A percentile compares a stretch with the other conserved stretches of the same genome.
Conservation (phyloP, 768 basidiomycete genomes). For the Boletus rubropictus region DNA sequence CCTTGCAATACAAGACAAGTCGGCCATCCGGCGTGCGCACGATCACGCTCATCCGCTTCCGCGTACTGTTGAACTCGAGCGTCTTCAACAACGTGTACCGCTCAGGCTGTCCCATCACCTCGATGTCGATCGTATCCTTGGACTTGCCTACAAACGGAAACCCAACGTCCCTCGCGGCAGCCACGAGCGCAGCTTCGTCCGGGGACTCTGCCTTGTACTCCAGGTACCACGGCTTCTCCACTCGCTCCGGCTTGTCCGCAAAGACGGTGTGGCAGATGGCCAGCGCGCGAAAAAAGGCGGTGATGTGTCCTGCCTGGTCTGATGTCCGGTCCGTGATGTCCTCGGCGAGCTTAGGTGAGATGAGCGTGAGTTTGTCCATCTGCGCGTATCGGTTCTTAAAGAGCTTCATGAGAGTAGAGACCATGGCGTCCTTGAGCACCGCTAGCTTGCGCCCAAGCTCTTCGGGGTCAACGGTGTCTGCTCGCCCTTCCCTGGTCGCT, state of each 20-base stretch:
- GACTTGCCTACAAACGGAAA: conserved; percentile 82
- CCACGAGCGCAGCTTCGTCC: conserved; percentile 92
- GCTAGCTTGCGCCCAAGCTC: conserved; percentile 66
- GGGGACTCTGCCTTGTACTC: conserved; percentile 96
- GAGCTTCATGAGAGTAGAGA: conserved; percentile 60
- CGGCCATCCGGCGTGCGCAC: conserved; percentile 80
- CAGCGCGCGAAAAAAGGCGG: conserved; percentile 92
- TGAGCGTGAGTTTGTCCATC: conserved; percentile 74
- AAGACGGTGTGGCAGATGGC: conserved; percentile 91
- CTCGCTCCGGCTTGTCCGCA: conserved; percentile 65
- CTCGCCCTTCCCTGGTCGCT: conserved; percentile 73
- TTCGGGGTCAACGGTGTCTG: conserved; percentile 57
- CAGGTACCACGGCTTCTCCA: conserved; percentile 53
- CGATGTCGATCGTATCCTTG: conserved; percentile 76
- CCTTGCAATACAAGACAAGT: conserved; percentile 87
- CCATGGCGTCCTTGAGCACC: conserved; percentile 69
- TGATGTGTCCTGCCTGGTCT: conserved; percentile 59
- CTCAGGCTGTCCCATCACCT: conserved; percentile 86
- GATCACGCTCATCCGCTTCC: conserved; percentile 94
- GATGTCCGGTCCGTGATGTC: conserved; percentile 60
- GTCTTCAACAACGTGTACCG: conserved; percentile 72
- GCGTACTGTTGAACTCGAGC: conserved; percentile 89
- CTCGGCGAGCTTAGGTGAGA: conserved; percentile 79
- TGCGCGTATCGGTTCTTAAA: conserved; percentile 90
- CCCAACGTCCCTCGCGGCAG: conserved; percentile 85